Conservation (phyloP, 2,329 filamentous ascomycete genomes). For the Fusarium bactridioides region DNA sequence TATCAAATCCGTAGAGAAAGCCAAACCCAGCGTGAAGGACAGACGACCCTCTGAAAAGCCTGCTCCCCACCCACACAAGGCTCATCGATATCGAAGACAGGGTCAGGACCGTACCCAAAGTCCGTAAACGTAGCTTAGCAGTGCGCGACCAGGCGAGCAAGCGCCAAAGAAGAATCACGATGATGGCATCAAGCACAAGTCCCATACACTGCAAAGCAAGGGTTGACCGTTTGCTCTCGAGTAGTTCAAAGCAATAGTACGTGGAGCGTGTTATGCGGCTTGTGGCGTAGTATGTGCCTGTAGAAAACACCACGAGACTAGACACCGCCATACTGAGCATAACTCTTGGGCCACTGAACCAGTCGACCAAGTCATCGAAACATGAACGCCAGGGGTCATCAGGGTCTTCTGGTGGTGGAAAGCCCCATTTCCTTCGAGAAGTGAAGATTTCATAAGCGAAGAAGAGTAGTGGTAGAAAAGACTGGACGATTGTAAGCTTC, state of each 20-base stretch:
- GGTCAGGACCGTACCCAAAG: constrained; percentile 53
- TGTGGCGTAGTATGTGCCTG: constrained; percentile 53
- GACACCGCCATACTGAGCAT: constrained; percentile 47
- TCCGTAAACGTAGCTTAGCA: constrained; percentile 55
- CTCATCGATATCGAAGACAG: constrained; percentile 51
- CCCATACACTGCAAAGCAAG: constrained; percentile 54
- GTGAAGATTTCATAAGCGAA: constrained; percentile 56
- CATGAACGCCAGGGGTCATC: constrained; percentile 59
- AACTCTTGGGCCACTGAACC: constrained; percentile 54
- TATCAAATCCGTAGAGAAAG: constrained; percentile 58
- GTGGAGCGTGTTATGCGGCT: constrained; percentile 55
- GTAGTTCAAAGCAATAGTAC: constrained; percentile 57
- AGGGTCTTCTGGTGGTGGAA: constrained; percentile 44
- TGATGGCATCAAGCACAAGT: constrained; percentile 55
- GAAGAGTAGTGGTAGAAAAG: constrained; percentile 57
- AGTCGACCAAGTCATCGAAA: constrained; percentile 57
- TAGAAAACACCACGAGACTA: constrained; percentile 50
- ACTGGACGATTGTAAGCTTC: constrained; percentile 44
- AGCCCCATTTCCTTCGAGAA: constrained; percentile 43
- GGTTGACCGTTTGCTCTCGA: constrained; percentile 50
- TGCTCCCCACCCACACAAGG: constrained; percentile 47
- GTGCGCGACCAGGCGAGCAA: constrained; percentile 60
- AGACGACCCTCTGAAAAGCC: constrained; percentile 40
- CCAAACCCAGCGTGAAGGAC: constrained; percentile 47
- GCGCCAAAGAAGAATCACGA: constrained; percentile 60